Conservation (phyloP, 305 asterid species). For the Fraxinus sp. region DNA sequence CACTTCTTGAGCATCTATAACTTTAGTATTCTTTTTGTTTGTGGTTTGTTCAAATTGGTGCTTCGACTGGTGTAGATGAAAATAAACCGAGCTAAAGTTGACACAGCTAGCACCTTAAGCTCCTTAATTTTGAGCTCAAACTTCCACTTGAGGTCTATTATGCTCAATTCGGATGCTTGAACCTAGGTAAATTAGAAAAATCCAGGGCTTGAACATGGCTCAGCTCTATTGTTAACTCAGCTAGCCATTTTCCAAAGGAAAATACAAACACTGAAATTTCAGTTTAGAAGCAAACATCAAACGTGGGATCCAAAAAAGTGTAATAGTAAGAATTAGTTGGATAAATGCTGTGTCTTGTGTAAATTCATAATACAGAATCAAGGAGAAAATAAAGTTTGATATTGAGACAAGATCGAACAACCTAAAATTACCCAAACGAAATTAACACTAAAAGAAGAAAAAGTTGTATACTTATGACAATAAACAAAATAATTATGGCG, state of each 20-base stretch:
- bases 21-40: neutral
- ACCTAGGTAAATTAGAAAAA: neutral
- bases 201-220: neutral
- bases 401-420: neutral
- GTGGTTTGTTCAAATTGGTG: neutral
- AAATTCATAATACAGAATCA: neutral
- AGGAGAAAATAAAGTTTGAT: neutral
- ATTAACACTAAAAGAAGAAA: neutral
- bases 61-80: constrained; percentile 7
- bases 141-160: neutral
- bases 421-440: neutral
- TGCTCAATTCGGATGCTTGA: neutral
- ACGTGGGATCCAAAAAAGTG: neutral
- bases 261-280: neutral
- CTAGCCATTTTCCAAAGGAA: neutral
- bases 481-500: neutral
- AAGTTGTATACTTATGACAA: neutral
- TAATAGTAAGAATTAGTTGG: neutral
- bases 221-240: neutral
- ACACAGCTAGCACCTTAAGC: constrained; percentile 9
- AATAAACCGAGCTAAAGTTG: neutral
- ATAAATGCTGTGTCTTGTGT: neutral
- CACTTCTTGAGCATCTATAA: constrained; percentile 8
- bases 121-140: neutral
- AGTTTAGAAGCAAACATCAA: neutral